Percentiles rank a stretch among this genome's conserved stretches.
phyloP scores from a whole-genome alignment of 1,139 yeast species.

The Scheffersomyces parashehatae region DNA sequence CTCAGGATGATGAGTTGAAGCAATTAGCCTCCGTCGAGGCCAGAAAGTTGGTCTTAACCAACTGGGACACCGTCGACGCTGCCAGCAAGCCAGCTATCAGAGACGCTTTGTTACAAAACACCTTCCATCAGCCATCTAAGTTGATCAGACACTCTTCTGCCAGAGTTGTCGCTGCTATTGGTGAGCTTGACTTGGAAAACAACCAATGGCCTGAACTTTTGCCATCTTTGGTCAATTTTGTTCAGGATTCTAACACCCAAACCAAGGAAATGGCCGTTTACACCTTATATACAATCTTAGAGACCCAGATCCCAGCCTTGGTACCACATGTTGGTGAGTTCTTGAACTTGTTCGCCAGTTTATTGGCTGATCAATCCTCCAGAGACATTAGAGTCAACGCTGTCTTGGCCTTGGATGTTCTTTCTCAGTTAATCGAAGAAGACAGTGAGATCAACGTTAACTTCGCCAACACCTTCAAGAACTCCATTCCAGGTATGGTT shows the following conservation, averaged over 20 bases:
- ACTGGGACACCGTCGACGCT: constrained; percentile 68
- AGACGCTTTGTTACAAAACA: constrained; percentile 63
- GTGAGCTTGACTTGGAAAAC: constrained; percentile 65
- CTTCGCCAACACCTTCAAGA: constrained; percentile 60
- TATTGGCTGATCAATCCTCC: constrained; percentile 68
- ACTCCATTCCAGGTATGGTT: constrained; percentile 78
- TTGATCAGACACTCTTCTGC: constrained; percentile 87
- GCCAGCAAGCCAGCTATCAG: constrained; percentile 61
- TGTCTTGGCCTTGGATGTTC: constrained; percentile 76
- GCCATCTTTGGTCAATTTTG: constrained; percentile 68
- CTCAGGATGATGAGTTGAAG: constrained; percentile 59
- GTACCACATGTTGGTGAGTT: constrained; percentile 65
- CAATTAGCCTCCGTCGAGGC: constrained; percentile 96
- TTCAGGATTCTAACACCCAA: constrained; percentile 59
- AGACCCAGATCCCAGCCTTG: constrained; percentile 68
- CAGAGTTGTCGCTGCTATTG: constrained; percentile 86
- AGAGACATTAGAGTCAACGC: constrained; percentile 80
- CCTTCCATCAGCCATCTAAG: constrained; percentile 59
- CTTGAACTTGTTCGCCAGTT: constrained; percentile 63
- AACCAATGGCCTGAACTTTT: constrained; percentile 78
- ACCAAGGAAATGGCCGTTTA: constrained; percentile 85
- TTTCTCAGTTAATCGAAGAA: constrained; percentile 68
- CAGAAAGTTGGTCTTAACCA: constrained; percentile 71
- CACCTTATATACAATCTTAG: constrained; percentile 75
- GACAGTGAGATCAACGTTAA: constrained; percentile 46